A percentile compares a stretch with the other conserved stretches of the same genome.
phyloP scores from a whole-genome alignment of 108 stramenopile genomes.

The Cylindrotheca fusiformis region DNA sequence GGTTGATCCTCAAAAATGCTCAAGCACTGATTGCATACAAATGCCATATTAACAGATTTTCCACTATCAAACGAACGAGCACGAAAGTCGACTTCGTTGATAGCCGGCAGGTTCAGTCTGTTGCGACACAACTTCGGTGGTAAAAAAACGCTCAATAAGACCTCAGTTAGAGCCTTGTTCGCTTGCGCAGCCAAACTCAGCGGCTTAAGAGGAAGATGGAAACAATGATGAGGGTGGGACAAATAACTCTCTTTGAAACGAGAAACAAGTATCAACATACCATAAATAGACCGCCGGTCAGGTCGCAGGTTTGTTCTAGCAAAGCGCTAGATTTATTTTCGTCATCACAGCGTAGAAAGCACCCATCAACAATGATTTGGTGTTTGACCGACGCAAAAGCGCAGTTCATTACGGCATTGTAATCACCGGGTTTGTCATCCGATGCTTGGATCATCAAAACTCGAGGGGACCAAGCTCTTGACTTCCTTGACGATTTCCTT shows the following conservation, averaged over 20 bases:
- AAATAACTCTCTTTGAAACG: slow-evolving; percentile 20
- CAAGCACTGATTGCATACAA: slow-evolving; percentile 83
- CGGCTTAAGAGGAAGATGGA: background rate
- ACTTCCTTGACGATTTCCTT: slow-evolving; percentile 23
- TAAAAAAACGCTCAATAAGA: slow-evolving; percentile 71
- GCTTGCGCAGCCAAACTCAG: slow-evolving; percentile 73
- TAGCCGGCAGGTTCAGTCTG: slow-evolving; percentile 60
- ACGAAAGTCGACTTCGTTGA: slow-evolving; percentile 83
- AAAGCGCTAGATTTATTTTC: slow-evolving; percentile 47
- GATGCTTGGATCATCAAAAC: slow-evolving; percentile 81
- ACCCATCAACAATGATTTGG: slow-evolving; percentile 77
- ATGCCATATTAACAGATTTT: slow-evolving; percentile 67
- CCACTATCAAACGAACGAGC: slow-evolving; percentile 82
- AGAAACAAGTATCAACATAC: background rate
- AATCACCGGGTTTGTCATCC: slow-evolving; percentile 77
- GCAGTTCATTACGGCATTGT: slow-evolving; percentile 92
- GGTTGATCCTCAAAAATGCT: slow-evolving; percentile 74
- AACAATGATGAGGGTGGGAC: no score
- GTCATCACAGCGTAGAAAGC: slow-evolving; percentile 54
- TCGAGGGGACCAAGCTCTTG: slow-evolving; percentile 61
- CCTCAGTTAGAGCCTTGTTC: slow-evolving; percentile 72
- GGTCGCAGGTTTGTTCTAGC: slow-evolving; percentile 79
- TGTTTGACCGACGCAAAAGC: slow-evolving; percentile 76
- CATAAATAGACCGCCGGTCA: slow-evolving; percentile 52
- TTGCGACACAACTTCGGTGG: slow-evolving; percentile 49